These are phyloP conservation scores for Sutorius eximius DNA, from an alignment of 1,284 basidiomycete species.

Conservation along the genomic window DNA sequence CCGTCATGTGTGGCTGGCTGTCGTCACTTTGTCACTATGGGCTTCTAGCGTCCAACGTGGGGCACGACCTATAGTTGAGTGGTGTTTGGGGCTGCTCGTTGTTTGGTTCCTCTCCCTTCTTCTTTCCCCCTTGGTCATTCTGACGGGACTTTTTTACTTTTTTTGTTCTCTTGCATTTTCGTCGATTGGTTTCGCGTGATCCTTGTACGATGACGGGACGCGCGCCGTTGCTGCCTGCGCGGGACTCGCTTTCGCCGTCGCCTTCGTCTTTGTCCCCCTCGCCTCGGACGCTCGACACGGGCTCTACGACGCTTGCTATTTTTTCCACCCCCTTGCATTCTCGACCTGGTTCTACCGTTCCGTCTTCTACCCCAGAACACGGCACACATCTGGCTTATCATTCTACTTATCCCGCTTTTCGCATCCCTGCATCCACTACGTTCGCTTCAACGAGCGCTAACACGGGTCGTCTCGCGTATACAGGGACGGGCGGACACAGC, in stretches of 20 bases:
- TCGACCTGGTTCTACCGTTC: neutral
- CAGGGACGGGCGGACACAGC: slow-evolving; percentile 19
- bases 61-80: neutral
- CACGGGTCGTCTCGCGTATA: neutral
- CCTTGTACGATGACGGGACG: slow-evolving; percentile 9
- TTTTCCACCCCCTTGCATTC: slow-evolving; percentile 2
- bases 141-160: slow-evolving; percentile 1
- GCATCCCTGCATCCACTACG: too few relatives aligned
- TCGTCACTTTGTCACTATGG: neutral
- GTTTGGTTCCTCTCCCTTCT: neutral
- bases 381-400: neutral
- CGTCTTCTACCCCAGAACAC: neutral
- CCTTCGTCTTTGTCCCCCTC: neutral
- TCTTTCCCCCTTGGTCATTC: neutral
- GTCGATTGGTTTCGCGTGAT: neutral
- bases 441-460: slow-evolving; percentile 14
- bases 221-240: neutral
- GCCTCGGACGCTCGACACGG: neutral
- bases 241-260: neutral
- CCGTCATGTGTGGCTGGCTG: neutral
- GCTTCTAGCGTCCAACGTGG: slow-evolving; percentile 13
- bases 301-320: slow-evolving; percentile 9
- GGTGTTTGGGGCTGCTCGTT: too few relatives aligned
- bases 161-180: neutral
- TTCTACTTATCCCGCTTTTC: neutral